Base-by-base conservation (phyloP, 306 rosid genomes). In the Crotalaria pallida region DNA sequence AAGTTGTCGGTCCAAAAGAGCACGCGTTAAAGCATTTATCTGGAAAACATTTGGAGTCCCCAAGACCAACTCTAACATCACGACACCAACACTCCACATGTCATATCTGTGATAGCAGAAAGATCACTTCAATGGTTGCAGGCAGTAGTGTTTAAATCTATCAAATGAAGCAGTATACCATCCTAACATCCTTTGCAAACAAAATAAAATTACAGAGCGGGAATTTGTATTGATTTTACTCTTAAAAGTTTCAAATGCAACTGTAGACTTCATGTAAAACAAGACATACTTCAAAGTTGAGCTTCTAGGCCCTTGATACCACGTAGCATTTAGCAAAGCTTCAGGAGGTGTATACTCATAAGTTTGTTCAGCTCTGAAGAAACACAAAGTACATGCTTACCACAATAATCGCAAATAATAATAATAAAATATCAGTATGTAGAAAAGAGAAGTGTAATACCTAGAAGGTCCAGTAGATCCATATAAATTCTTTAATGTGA, bases 51-150 rank as follows among this genome's bases (percentile, higher is more conserved):
- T 78, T 38, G 97, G 94, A 16, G 97, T 87, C 67, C 98, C 98
- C 72, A 94, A 61, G 76, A 87, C 80, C 83, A 94, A 78, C 80
- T 94, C 98, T 82, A 94, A 75, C 84, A 94, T 88, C 82, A 94
- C 94, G 77, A 94, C 90, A 77, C 98, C 97, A 57, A 87, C 92
- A 27, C 97, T 94, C 98, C 97, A 94, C 92, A 90, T 90, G 84
- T 94, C 97, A 79, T 88, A 94, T 83, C 98, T 88, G 94, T 59
- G 6, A 57, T 15, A 48, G 77, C 34, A 53, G 34, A 61, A 71
- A 57, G 66, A 15, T 58, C 50, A 65, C 73, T 24, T 67, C 79
- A 77, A 59, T 17, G 44, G 21, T 33, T 60, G 26, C 60, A 31
- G 58, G 63, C 58, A 52, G 38, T 45, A 58, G 67, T 27, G 64